phyloP scores from a whole-genome alignment of 163 green algal species.

The Prototheca cutis region DNA sequence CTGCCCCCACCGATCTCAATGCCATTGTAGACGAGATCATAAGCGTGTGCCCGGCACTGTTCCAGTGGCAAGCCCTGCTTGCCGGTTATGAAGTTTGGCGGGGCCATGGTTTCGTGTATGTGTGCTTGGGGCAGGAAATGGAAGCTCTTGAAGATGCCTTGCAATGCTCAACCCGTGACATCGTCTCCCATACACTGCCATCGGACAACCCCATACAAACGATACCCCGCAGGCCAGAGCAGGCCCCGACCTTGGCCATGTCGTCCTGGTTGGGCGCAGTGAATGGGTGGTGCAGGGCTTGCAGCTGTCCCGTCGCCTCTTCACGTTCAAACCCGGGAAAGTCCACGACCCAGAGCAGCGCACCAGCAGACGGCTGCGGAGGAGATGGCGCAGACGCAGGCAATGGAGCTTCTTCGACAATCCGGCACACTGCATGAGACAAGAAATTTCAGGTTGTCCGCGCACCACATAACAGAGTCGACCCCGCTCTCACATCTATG shows the following conservation, averaged over 20 bases:
- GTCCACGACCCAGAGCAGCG: slow-evolving; percentile 90
- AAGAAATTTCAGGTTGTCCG: no score
- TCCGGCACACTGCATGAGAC: no score
- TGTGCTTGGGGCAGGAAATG: no score
- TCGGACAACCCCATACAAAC: no score
- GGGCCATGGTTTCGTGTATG: no score
- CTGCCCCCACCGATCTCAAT: slow-evolving; percentile 91
- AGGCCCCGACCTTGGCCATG: slow-evolving; percentile 21
- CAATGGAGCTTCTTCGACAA: no score
- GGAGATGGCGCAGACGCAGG: not conserved
- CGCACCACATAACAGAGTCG: no score
- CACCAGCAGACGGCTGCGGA: slow-evolving; percentile 28
- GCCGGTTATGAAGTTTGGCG: no score
- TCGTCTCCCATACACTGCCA: no score
- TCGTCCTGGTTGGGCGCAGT: slow-evolving; percentile 79
- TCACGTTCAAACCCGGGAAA: slow-evolving; percentile 97
- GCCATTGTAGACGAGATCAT: slow-evolving; percentile 98
- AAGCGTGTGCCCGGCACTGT: slow-evolving; percentile 62
- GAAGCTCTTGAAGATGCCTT: no score
- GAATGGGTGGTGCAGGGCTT: slow-evolving; percentile 96
- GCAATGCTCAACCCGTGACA: no score
- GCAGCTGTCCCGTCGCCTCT: slow-evolving; percentile 54
- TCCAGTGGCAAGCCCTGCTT: not conserved
- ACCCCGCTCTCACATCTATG: slow-evolving; percentile 20
- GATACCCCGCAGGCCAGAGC: no score